phyloP scores from a whole-genome alignment of 2,329 filamentous ascomycete genomes.

The Penicillium sp. region DNA sequence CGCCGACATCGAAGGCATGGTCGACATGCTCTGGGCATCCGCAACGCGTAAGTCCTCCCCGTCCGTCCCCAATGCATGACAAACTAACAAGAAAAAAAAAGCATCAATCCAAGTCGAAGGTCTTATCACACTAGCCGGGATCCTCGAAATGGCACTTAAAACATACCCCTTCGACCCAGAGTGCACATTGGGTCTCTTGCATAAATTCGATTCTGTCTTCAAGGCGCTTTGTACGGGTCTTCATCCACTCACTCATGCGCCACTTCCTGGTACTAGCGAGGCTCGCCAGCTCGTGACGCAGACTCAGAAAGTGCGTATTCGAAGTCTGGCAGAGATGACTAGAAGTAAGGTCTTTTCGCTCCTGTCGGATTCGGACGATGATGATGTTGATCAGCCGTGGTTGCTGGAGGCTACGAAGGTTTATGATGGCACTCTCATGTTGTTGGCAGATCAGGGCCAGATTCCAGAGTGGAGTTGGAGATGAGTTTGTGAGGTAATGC shows the following conservation, averaged over 20 bases:
- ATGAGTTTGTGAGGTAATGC: no score
- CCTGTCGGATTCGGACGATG: slow-evolving; percentile 32
- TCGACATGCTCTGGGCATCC: slow-evolving; percentile 80
- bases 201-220: slow-evolving; percentile 80
- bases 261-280: slow-evolving; percentile 65
- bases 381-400: slow-evolving; percentile 42
- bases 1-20: slow-evolving; percentile 65
- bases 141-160: slow-evolving; percentile 66
- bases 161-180: slow-evolving; percentile 64
- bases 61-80: neutral
- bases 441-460: slow-evolving; percentile 57
- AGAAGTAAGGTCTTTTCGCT: slow-evolving; percentile 36
- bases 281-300: slow-evolving; percentile 55
- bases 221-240: slow-evolving; percentile 65
- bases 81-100: slow-evolving; percentile 29
- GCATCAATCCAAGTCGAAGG: slow-evolving; percentile 78
- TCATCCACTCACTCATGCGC: slow-evolving; percentile 60
- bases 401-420: slow-evolving; percentile 69
- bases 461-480: slow-evolving; percentile 16
- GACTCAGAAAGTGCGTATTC: slow-evolving; percentile 83
- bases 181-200: slow-evolving; percentile 65
- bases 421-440: slow-evolving; percentile 73
- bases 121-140: slow-evolving; percentile 68
- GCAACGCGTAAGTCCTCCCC: slow-evolving; percentile 65
- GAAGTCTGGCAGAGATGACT: slow-evolving; percentile 72